Conservation (phyloP, 192 early-diverging fungal genomes). For the Polychytrium aggregatum region DNA sequence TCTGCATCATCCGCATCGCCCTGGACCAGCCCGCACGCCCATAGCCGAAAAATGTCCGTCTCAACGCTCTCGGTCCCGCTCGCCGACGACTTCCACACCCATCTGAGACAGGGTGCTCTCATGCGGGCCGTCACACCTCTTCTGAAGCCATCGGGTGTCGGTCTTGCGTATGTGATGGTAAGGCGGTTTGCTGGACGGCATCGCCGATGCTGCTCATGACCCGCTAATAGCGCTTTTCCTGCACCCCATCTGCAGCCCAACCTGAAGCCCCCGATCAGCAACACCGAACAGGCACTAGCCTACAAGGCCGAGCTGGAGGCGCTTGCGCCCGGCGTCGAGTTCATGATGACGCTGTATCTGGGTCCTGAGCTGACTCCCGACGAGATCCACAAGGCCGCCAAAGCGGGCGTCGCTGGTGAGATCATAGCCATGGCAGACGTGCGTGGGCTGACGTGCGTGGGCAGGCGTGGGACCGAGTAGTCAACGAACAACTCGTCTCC, state of each 20-base stretch:
- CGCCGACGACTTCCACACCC: constrained; percentile 79
- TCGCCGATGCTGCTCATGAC: not conserved
- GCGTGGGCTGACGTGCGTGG: too few relatives aligned
- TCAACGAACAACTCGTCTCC: too few relatives aligned
- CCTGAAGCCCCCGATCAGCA: constrained; percentile 80
- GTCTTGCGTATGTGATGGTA: constrained; percentile 89
- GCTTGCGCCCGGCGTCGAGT: constrained; percentile 77
- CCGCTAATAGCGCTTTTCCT: too few relatives aligned
- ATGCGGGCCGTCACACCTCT: constrained; percentile 82
- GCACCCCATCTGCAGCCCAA: constrained; percentile 68
- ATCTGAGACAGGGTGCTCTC: constrained; percentile 74
- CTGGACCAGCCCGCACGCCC: too few relatives aligned
- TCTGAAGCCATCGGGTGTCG: constrained; percentile 67
- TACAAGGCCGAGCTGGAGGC: constrained; percentile 70
- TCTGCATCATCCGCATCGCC: too few relatives aligned
- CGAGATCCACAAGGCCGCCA: constrained; percentile 75
- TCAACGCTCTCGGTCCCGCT: constrained; percentile 9
- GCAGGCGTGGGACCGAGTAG: too few relatives aligned
- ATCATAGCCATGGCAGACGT: too few relatives aligned
- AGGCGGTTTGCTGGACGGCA: not conserved
- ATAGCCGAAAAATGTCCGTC: too few relatives aligned
- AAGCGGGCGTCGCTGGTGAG: constrained; percentile 66
- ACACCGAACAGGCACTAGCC: constrained; percentile 71
- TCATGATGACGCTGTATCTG: constrained; percentile 90
- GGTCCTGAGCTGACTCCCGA: constrained; percentile 75